Evolutionary conservation across 2,329 filamentous ascomycete genomes (phyloP).

Genomic region (Corynespora cassiicola): DNA sequence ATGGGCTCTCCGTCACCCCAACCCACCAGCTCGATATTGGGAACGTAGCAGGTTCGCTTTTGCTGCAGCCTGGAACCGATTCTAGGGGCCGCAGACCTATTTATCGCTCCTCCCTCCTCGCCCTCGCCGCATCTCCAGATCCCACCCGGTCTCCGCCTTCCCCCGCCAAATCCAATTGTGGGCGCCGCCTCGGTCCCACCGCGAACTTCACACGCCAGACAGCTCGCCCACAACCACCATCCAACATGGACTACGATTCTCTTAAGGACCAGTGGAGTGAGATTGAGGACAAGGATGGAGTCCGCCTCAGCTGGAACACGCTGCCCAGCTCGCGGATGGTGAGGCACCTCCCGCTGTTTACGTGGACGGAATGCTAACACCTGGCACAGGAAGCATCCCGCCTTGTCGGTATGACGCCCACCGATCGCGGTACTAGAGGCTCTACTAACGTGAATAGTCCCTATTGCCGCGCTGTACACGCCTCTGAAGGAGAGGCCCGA

Average conservation of each 20-base stretch:
- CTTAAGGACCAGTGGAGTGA: constrained; percentile 97
- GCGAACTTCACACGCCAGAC: constrained; percentile 20
- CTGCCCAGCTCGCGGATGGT: constrained; percentile 97
- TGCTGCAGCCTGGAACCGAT: constrained; percentile 34
- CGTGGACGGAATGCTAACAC: constrained; percentile 31
- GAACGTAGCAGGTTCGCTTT: constrained; percentile 33
- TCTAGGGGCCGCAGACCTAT: constrained; percentile 16
- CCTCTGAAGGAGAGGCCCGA: constrained; percentile 94
- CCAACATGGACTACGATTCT: constrained; percentile 88
- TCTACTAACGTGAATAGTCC: constrained; percentile 60
- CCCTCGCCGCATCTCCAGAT: constrained; percentile 8
- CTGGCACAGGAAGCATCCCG: constrained; percentile 81
- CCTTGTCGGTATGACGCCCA: constrained; percentile 64
- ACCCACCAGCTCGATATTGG: constrained; percentile 18
- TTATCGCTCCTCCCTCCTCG: constrained; percentile 14
- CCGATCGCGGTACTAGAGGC: background rate
- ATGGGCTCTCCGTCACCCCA: constrained; percentile 24
- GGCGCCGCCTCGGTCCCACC: constrained; percentile 37
- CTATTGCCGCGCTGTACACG: constrained; percentile 94
- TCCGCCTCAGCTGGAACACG: constrained; percentile 97
- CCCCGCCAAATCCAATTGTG: constrained; percentile 39
- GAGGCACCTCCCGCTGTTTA: constrained; percentile 19
- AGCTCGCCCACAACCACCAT: no score
- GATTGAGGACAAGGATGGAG: constrained; percentile 93
- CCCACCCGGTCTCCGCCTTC: constrained; percentile 13